Percentiles rank a stretch among this genome's conserved stretches.
These are phyloP conservation scores for Sutorius australiensis DNA, from an alignment of 768 basidiomycete genomes.

Conservation along the genomic window DNA sequence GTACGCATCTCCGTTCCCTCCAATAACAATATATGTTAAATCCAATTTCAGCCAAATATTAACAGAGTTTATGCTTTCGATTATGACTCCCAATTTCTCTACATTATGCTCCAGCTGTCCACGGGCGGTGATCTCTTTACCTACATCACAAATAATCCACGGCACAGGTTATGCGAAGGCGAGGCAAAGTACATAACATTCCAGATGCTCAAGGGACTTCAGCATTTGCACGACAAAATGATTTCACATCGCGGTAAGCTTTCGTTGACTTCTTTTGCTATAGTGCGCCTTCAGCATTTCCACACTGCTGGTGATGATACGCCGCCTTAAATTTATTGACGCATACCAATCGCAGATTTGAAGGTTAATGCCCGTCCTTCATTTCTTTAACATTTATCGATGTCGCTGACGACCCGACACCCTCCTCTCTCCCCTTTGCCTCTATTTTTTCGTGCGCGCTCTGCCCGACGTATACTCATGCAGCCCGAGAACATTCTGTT, in stretches of 20 bases:
- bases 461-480: background rate
- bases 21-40: background rate
- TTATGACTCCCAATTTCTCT: slow-evolving; percentile 59
- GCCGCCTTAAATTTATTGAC: background rate
- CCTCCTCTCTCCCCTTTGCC: background rate
- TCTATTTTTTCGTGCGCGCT: background rate
- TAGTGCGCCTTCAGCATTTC: background rate
- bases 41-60: slow-evolving; percentile 62
- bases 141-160: slow-evolving; percentile 64
- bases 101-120: slow-evolving; percentile 82
- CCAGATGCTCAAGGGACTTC: slow-evolving; percentile 68
- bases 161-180: slow-evolving; percentile 62
- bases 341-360: slow-evolving; percentile 43
- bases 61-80: slow-evolving; percentile 73
- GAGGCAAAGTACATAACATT: slow-evolving; percentile 84
- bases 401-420: slow-evolving; percentile 4
- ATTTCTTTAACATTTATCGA: background rate
- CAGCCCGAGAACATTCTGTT: slow-evolving; percentile 85
- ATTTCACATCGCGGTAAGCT: slow-evolving; percentile 75
- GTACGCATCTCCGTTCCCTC: slow-evolving; percentile 37
- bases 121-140: slow-evolving; percentile 88
- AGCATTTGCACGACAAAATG: slow-evolving; percentile 64
- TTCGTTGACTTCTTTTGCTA: background rate
- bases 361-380: slow-evolving; percentile 42
- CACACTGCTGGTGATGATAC: background rate